A percentile compares a stretch with the other conserved stretches of the same genome.
phyloP scores from a whole-genome alignment of 1,284 basidiomycete genomes.

The Sporisorium scitamineum region DNA sequence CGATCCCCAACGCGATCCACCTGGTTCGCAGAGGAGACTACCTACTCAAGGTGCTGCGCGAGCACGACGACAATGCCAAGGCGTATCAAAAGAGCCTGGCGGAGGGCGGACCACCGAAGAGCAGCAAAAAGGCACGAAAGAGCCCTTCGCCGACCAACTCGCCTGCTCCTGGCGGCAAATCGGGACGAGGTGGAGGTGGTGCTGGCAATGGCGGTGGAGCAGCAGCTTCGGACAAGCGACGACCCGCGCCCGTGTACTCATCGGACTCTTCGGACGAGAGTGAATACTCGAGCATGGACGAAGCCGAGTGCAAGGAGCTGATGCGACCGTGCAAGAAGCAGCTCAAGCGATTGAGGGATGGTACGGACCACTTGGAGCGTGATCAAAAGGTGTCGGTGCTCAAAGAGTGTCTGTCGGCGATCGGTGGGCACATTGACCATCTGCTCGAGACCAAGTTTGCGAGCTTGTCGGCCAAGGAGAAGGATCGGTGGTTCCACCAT shows the following conservation, averaged over 20 bases:
- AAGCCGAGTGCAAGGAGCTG: constrained; percentile 91
- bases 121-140: constrained; percentile 43
- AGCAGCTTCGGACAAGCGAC: constrained; percentile 39
- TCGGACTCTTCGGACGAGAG: constrained; percentile 59
- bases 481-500: constrained; percentile 88
- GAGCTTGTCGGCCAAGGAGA: constrained; percentile 79
- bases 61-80: constrained; percentile 73
- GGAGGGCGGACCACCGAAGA: constrained; percentile 27
- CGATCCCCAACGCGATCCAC: constrained; percentile 75
- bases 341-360: constrained; percentile 89
- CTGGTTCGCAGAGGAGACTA: constrained; percentile 97
- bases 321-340: constrained; percentile 96
- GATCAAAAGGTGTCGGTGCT: constrained; percentile 95
- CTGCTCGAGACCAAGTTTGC: constrained; percentile 79
- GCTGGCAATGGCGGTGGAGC: constrained; percentile 6
- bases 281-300: constrained; percentile 83
- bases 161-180: constrained; percentile 47
- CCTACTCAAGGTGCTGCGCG: constrained; percentile 85
- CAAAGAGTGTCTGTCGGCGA: constrained; percentile 93
- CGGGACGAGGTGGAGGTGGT: constrained; percentile 19
- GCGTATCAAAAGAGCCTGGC: constrained; percentile 45
- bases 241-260: constrained; percentile 47
- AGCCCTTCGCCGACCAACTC: constrained; percentile 43
- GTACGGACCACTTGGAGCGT: constrained; percentile 89
- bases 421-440: constrained; percentile 89